Base-by-base conservation (phyloP, 2,329 filamentous ascomycete species). In the Trematosphaeria pertusa region DNA sequence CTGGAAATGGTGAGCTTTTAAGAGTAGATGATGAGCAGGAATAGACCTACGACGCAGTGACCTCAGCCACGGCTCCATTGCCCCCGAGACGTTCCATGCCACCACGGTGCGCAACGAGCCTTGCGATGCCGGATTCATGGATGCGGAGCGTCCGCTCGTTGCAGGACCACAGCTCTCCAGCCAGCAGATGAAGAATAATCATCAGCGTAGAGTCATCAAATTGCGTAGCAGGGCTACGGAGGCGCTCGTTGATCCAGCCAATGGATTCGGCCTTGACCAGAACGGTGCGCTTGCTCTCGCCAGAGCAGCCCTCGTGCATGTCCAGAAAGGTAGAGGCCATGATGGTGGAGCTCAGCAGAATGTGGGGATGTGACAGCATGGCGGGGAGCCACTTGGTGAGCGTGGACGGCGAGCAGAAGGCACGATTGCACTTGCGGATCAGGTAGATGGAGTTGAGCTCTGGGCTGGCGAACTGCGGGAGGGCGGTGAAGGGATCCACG, bases 111-210 rank as follows among this genome's bases (percentile, higher is more conserved):
- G 20, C n/a, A 11, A 70, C 52, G 7, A 69, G 43, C 9, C 45
- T 47, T 3, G 54, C 62, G 30, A 70, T 34, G n/a, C 63, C 64
- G 7, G 37, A 24, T 36, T 65, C 45, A 21, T 70, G 66, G 3
- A 52, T 57, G 6, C 49, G 49, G 6, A 70, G 15, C 1, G 53
- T 55, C 14, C 53, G 46, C 37, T 71, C 66, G 19, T 67, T 58
- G 32, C 59, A 62, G n/a, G 43, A 59, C 58, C 62, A 65, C 53
- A 68, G 62, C 35, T 70, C 65, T 2, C 64, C 62, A 4, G 50
- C 60, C 3, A 71, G 38, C 2, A 70, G 39, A 37, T 70, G 64
- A 1, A 69, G 19, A 7, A 70, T 64, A 22, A 64, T 46, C 19
- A 64, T 58, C 7, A 71, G 54, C 0, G 67, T 70, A 10, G 54